Evolutionary conservation across 2,329 filamentous ascomycete species (phyloP), one percentile per base, ranked within the genome.

Genomic region (Diaporthe sp.): DNA sequence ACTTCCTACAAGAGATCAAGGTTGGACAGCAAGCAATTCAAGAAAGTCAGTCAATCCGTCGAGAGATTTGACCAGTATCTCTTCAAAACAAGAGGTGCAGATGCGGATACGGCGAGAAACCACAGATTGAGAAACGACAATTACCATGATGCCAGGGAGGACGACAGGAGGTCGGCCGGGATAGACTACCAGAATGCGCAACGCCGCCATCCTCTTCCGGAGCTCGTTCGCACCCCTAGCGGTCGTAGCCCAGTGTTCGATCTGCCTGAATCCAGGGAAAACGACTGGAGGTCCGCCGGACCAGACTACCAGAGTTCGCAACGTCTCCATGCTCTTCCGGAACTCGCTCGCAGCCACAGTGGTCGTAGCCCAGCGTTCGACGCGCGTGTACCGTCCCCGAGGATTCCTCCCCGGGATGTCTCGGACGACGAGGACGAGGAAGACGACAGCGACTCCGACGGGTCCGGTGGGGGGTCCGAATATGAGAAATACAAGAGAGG

Each of bases 61-160:
- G 51, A 71, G 34, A 62, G 46, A 12, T 75, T 75, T 31, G 69
- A 75, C 17, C n/a, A 55, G 15, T 75, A 73, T 58, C 69, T 75
- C 22, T 22, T n/a, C 6, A 34, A 31, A 25, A 75, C 74, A 4
- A 61, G 74, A 28, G 74, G 69, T 44, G 17, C 22, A 19, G 69
- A 75, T 46, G 44, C 69, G 25, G 69, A 75, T n/a, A 44, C 17
- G n/a, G 69, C 39, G 7, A 59, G 39, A 22, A 6, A 1, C 25
- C n/a, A 39, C 10, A 13, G 39, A 2, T 7, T 73, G 25, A 71
- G 69, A 22, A 68, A 57, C 8, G 69, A 75, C 34, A n/a, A 53
- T 3, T 73, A 51, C 37, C n/a, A 44, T 7, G 70, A 25, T 13
- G n/a, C 37, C 13, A 49, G 42, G n/a, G 55, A 59, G 9, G 28